phyloP scores from a whole-genome alignment of 2,329 filamentous ascomycete species.

The Dactylellina cionopaga region DNA sequence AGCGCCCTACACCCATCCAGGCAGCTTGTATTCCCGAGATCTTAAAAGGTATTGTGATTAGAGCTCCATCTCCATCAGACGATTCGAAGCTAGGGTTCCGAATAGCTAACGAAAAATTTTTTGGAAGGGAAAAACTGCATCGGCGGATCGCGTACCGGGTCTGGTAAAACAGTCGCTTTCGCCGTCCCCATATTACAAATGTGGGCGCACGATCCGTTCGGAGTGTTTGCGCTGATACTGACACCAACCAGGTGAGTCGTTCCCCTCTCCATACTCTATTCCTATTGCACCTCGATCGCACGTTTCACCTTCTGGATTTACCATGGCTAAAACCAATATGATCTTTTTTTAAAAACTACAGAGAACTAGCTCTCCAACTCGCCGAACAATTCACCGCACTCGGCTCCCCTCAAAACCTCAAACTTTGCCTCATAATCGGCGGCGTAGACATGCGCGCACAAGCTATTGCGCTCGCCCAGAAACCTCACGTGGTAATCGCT shows the following conservation, averaged over 20 bases:
- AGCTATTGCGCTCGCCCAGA: constrained; percentile 80
- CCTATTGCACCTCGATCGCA: too few species aligned
- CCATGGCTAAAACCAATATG: background rate
- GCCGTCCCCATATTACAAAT: constrained; percentile 92
- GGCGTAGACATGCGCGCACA: constrained; percentile 92
- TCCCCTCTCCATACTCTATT: background rate
- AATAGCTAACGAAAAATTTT: background rate
- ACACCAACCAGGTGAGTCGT: constrained; percentile 78
- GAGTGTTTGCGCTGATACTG: constrained; percentile 87
- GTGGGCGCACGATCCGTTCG: constrained; percentile 90
- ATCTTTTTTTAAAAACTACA: constrained; percentile 55
- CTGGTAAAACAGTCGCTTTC: constrained; percentile 96
- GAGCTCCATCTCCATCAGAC: background rate
- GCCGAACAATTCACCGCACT: constrained; percentile 96
- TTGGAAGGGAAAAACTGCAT: constrained; percentile 80
- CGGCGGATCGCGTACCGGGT: constrained; percentile 91
- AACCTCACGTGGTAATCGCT: constrained; percentile 92
- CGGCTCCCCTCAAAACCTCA: constrained; percentile 84
- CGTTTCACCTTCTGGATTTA: too few species aligned
- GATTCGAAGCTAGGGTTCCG: background rate
- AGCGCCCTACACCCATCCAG: constrained; percentile 89
- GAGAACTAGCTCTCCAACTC: constrained; percentile 93
- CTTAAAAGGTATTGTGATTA: constrained; percentile 69
- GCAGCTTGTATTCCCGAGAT: constrained; percentile 93
- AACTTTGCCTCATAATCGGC: constrained; percentile 88